Percentiles rank a stretch among this genome's conserved stretches.
Conservation (phyloP, 140 eudicot genomes). For the Ambrosia hybrid region DNA sequence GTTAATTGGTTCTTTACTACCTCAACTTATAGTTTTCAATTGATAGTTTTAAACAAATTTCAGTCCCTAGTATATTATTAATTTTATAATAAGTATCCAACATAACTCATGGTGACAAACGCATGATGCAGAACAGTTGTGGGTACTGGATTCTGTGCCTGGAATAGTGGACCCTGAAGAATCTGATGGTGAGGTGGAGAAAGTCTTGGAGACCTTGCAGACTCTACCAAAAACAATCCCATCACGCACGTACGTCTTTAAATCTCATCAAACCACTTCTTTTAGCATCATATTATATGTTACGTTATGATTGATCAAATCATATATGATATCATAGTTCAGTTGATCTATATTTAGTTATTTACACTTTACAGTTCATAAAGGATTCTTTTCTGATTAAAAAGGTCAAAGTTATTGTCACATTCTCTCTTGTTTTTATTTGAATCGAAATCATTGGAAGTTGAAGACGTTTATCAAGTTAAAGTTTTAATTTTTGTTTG, state of each 20-base stretch:
- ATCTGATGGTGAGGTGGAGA: constrained; percentile 89
- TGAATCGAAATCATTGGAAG: no score
- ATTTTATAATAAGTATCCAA: not conserved
- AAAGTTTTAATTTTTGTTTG: no score
- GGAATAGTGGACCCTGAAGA: constrained; percentile 65
- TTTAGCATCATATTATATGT: constrained; percentile 9
- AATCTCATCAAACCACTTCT: constrained; percentile 14
- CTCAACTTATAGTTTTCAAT: not conserved
- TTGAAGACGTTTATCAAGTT: no score
- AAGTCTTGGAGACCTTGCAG: constrained; percentile 83
- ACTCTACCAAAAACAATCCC: constrained; percentile 70
- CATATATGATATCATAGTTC: not conserved
- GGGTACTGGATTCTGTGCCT: constrained; percentile 97
- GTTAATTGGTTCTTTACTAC: not conserved
- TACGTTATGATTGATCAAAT: not conserved
- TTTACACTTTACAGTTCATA: not conserved
- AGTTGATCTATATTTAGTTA: not conserved
- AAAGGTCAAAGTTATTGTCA: no score
- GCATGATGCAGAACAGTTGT: constrained; percentile 90
- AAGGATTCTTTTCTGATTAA: not conserved
- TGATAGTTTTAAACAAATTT: not conserved
- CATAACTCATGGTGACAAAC: constrained; percentile 33
- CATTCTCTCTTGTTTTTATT: no score
- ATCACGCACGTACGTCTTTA: constrained; percentile 60
- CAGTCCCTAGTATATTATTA: not conserved